Evolutionary conservation across 169 alveolate genomes (phyloP).

Genomic region (Theileria sp.): DNA sequence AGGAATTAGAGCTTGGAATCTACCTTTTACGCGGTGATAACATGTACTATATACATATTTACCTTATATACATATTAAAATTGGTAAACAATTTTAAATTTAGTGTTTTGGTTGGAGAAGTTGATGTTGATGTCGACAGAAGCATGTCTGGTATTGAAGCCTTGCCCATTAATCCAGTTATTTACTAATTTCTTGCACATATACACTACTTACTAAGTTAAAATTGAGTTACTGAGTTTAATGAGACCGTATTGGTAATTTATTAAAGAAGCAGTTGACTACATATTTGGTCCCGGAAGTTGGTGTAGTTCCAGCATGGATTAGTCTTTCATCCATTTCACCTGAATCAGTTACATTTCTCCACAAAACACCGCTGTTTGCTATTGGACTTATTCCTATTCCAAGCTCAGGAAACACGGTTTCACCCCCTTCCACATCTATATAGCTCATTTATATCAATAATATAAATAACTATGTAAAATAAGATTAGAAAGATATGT

Average conservation of each 20-base stretch:
- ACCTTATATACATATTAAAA: not conserved
- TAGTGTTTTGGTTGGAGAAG: slow-evolving; percentile 63
- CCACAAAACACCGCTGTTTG: slow-evolving; percentile 75
- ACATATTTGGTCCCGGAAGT: slow-evolving; percentile 55
- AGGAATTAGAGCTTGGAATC: slow-evolving; percentile 80
- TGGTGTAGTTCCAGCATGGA: slow-evolving; percentile 69
- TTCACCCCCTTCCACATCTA: slow-evolving; percentile 76
- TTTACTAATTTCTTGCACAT: slow-evolving; percentile 34
- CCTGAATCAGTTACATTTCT: slow-evolving; percentile 63
- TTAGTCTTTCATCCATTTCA: slow-evolving; percentile 59
- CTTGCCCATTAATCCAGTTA: slow-evolving; percentile 60
- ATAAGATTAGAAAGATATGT: not conserved
- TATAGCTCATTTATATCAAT: not conserved
- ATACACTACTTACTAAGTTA: not conserved
- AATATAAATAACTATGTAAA: not conserved
- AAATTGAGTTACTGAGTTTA: not conserved
- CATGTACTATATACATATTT: slow-evolving; percentile 59
- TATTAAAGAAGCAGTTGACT: slow-evolving; percentile 60
- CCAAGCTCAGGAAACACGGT: slow-evolving; percentile 72
- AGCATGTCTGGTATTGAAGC: slow-evolving; percentile 61
- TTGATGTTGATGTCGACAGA: slow-evolving; percentile 60
- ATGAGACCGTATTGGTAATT: slow-evolving; percentile 14
- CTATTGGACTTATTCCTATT: slow-evolving; percentile 69
- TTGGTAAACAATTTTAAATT: not conserved
- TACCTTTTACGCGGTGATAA: slow-evolving; percentile 82